phyloP scores from a whole-genome alignment of 2,329 filamentous ascomycete genomes.

The Orbilia oligospora region DNA sequence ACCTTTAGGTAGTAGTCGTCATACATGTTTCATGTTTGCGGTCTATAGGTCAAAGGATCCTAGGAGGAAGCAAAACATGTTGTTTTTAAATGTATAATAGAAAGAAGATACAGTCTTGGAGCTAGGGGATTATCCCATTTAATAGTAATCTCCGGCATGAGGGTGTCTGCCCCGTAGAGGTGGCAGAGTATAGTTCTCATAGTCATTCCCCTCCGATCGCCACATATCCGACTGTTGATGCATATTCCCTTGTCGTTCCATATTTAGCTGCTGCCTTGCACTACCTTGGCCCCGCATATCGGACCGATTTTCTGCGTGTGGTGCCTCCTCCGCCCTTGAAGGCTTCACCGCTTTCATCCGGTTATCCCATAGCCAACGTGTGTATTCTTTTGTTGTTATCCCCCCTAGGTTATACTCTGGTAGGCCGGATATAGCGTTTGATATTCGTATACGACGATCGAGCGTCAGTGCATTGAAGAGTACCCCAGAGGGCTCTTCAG shows the following conservation, averaged over 20 bases:
- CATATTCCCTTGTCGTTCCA: background rate
- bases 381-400: background rate
- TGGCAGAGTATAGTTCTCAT: background rate
- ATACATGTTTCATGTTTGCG: background rate
- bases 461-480: background rate
- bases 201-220: background rate
- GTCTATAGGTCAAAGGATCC: background rate
- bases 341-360: background rate
- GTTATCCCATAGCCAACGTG: slow-evolving; percentile 1
- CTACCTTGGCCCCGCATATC: background rate
- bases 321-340: background rate
- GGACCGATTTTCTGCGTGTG: background rate
- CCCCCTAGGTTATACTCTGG: background rate
- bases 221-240: background rate
- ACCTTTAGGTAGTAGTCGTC: background rate
- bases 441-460: background rate
- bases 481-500: background rate
- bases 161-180: background rate
- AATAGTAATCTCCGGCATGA: background rate
- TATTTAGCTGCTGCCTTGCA: background rate
- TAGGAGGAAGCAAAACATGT: background rate
- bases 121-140: background rate
- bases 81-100: slow-evolving; percentile 1
- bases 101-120: background rate
- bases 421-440: background rate